phyloP scores from a whole-genome alignment of 139 green algal genomes.

The Ettlia oleoabundans region DNA sequence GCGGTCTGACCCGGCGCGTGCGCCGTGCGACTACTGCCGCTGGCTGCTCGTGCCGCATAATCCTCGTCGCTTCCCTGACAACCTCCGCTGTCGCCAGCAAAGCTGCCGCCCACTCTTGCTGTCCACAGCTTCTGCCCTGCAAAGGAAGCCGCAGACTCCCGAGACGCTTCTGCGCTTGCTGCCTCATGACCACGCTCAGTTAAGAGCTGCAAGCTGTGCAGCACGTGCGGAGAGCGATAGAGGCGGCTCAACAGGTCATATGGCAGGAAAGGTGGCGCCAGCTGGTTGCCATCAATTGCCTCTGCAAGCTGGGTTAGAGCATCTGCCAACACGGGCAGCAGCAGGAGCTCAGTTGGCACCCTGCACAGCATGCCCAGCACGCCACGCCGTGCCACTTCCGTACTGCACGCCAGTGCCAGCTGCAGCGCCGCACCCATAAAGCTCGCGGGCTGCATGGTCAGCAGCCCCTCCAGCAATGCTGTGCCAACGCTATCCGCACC shows the following conservation, averaged over 20 bases:
- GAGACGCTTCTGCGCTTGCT: background rate
- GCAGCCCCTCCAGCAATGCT: conserved; percentile 44
- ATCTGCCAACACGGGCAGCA: conserved; percentile 14
- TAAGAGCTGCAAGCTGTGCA: conserved; percentile 6
- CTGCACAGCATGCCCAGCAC: conserved; percentile 38
- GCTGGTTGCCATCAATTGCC: conserved; percentile 2
- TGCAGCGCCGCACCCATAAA: conserved; percentile 42
- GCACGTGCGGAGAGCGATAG: conserved; percentile 2
- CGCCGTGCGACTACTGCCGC: conserved; percentile 8
- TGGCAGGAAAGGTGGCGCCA: conserved; percentile 18
- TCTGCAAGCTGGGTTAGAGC: conserved; percentile 31
- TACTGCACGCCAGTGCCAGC: conserved; percentile 27
- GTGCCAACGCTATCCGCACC: conserved; percentile 19
- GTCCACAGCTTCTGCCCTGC: background rate
- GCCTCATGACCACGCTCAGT: background rate
- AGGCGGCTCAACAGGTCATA: conserved; percentile 23
- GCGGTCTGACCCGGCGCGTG: too few relatives aligned
- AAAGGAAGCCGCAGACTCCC: background rate
- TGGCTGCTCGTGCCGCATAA: background rate
- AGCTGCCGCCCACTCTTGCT: background rate
- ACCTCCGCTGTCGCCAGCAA: background rate
- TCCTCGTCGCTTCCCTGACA: background rate
- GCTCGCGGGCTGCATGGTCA: conserved; percentile 30
- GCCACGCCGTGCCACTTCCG: background rate
- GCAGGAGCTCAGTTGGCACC: conserved; percentile 37